A percentile compares a stretch with the other conserved stretches of the same genome.
Evolutionary conservation across 805 yeast species (phyloP).

Genomic region (Grigorovia transvaalensis): DNA sequence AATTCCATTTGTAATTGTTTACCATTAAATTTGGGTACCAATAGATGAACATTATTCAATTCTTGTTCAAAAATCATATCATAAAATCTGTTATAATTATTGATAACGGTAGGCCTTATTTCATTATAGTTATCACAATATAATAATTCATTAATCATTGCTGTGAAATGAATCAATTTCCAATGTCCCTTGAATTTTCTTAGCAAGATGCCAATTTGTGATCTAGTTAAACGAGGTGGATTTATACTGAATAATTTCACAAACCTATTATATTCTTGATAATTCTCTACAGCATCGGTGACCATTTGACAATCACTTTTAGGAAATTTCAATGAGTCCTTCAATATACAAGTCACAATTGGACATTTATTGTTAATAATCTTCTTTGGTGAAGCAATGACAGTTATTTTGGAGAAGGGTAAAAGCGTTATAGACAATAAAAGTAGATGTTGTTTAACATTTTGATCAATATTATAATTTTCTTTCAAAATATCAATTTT

Average conservation of each 20-base stretch:
- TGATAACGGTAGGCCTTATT: background rate
- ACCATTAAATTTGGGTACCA: slow-evolving; percentile 70
- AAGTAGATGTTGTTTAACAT: slow-evolving; percentile 14
- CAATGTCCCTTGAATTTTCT: slow-evolving; percentile 45
- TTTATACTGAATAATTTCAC: slow-evolving; percentile 20
- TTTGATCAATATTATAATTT: background rate
- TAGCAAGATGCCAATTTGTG: slow-evolving; percentile 51
- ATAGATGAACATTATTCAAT: slow-evolving; percentile 22
- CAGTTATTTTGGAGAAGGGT: slow-evolving; percentile 16
- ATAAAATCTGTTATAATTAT: slow-evolving; percentile 30
- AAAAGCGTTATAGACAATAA: slow-evolving; percentile 10
- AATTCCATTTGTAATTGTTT: slow-evolving; percentile 47
- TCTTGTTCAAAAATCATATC: slow-evolving; percentile 15
- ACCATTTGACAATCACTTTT: slow-evolving; percentile 44
- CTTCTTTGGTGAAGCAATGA: slow-evolving; percentile 21
- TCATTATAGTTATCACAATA: slow-evolving; percentile 1
- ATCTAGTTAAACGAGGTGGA: slow-evolving; percentile 29
- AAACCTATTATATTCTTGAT: slow-evolving; percentile 17
- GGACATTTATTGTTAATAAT: slow-evolving; percentile 18
- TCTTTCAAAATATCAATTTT: slow-evolving; percentile 6
- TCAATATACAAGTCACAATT: slow-evolving; percentile 38
- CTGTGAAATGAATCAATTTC: slow-evolving; percentile 34
- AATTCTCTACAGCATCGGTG: slow-evolving; percentile 33
- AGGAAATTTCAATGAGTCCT: slow-evolving; percentile 63
- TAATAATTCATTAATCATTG: slow-evolving; percentile 13